Percentiles rank a stretch among this genome's conserved stretches.
Conservation (phyloP, 345 rosid species). For the Linum lewisii region DNA sequence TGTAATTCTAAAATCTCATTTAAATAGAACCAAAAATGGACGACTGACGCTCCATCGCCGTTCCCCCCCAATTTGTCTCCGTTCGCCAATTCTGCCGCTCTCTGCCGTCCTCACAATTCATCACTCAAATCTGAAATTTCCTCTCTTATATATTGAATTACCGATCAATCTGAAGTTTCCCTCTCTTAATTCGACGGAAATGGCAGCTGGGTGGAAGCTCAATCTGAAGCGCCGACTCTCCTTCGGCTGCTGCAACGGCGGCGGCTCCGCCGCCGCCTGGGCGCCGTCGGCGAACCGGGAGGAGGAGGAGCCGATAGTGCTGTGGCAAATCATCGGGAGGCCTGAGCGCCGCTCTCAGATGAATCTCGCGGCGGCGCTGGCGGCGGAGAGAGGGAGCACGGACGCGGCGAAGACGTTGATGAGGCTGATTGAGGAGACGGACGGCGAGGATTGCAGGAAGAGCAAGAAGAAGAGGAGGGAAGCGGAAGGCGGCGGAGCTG, state of each 20-base stretch:
- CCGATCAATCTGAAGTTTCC: neutral
- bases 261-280: conserved; percentile 39
- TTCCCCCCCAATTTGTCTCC: no score
- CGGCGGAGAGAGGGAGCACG: conserved; percentile 53
- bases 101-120: no score
- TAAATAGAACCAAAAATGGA: no score
- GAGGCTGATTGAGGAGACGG: conserved; percentile 71
- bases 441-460: conserved; percentile 39
- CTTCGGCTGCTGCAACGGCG: conserved; percentile 47
- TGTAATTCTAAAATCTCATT: no score
- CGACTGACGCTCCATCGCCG: no score
- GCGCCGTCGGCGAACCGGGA: conserved; percentile 19
- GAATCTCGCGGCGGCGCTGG: conserved; percentile 75
- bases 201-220: conserved; percentile 33
- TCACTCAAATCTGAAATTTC: no score
- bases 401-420: conserved; percentile 46
- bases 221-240: conserved; percentile 53
- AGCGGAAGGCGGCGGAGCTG: conserved; percentile 6
- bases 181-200: neutral
- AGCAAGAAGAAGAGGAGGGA: conserved; percentile 6
- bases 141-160: no score
- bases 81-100: no score
- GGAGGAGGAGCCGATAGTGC: neutral
- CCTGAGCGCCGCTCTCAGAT: conserved; percentile 13
- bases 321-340: conserved; percentile 1